phyloP scores from a whole-genome alignment of 1,284 basidiomycete species.

The Leccinum pachyderme region DNA sequence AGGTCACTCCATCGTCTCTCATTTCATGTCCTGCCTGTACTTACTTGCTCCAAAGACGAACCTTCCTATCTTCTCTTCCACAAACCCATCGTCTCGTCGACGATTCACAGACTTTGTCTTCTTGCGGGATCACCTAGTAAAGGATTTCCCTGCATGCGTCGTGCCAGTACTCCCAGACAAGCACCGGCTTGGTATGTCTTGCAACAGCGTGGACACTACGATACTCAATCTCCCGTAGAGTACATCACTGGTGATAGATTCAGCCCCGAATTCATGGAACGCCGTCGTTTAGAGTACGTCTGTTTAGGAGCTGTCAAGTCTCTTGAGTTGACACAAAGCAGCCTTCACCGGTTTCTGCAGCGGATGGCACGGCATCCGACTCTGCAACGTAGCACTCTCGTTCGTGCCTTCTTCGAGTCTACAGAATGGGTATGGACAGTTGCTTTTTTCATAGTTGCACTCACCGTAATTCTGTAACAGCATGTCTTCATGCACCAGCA shows the following conservation, averaged over 20 bases:
- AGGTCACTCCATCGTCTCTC: conserved; percentile 52
- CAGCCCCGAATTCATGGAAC: conserved; percentile 94
- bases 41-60: conserved; percentile 60
- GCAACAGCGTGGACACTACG: neutral
- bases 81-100: conserved; percentile 73
- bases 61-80: conserved; percentile 74
- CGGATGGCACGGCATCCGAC: conserved; percentile 91
- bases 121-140: conserved; percentile 82
- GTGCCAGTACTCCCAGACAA: conserved; percentile 97
- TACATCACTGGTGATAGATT: conserved; percentile 98
- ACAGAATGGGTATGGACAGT: conserved; percentile 84
- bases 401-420: conserved; percentile 92
- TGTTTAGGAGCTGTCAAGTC: conserved; percentile 3
- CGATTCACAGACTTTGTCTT: conserved; percentile 98
- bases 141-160: conserved; percentile 95
- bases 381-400: conserved; percentile 86
- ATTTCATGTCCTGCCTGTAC: conserved; percentile 1
- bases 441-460: neutral
- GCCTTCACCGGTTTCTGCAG: conserved; percentile 91
- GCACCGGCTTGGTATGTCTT: conserved; percentile 81
- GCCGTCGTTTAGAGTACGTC: conserved; percentile 79
- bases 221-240: conserved; percentile 48
- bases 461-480: conserved; percentile 40
- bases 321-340: conserved; percentile 35
- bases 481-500: conserved; percentile 96